phyloP scores from a whole-genome alignment of 495 filamentous ascomycete genomes.

The Penicillium nucicola region DNA sequence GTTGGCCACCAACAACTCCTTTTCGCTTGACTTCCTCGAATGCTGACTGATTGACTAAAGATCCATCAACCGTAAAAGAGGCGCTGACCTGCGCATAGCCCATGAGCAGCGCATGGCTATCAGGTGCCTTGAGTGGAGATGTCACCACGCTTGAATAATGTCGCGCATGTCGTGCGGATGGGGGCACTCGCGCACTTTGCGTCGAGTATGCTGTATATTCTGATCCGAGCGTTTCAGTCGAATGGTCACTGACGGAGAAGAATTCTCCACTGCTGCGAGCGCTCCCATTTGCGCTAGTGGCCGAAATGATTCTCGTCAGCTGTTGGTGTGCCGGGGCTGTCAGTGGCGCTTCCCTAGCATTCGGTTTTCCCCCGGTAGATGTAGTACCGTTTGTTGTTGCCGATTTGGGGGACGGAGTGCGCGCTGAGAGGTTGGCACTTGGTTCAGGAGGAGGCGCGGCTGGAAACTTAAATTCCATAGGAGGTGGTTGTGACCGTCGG shows the following conservation, averaged over 20 bases:
- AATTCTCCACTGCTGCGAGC: constrained; percentile 91
- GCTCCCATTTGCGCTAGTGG: constrained; percentile 60
- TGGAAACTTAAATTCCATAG: constrained; percentile 70
- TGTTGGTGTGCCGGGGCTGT: constrained; percentile 50
- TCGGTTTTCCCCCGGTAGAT: constrained; percentile 9
- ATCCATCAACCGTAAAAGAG: constrained; percentile 87
- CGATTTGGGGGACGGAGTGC: constrained; percentile 30
- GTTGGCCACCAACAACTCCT: constrained; percentile 81
- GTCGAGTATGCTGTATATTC: constrained; percentile 75
- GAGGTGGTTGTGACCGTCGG: constrained; percentile 38
- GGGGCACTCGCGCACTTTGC: constrained; percentile 38
- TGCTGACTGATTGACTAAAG: constrained; percentile 79
- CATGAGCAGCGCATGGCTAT: constrained; percentile 88
- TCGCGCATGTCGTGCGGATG: constrained; percentile 53
- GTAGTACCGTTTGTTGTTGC: constrained; percentile 15
- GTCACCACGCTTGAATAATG: constrained; percentile 56
- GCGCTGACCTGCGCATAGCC: constrained; percentile 95
- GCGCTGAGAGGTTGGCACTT: constrained; percentile 30
- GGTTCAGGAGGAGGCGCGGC: constrained; percentile 38
- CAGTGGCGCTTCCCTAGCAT: constrained; percentile 16
- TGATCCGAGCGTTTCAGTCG: constrained; percentile 86
- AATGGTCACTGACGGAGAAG: constrained; percentile 90
- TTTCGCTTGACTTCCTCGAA: constrained; percentile 97
- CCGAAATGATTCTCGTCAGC: constrained; percentile 70
- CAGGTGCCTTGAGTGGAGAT: constrained; percentile 35